Evolutionary conservation across 495 filamentous ascomycete species (phyloP).

Genomic region (Aspergillus heteromorphus): DNA sequence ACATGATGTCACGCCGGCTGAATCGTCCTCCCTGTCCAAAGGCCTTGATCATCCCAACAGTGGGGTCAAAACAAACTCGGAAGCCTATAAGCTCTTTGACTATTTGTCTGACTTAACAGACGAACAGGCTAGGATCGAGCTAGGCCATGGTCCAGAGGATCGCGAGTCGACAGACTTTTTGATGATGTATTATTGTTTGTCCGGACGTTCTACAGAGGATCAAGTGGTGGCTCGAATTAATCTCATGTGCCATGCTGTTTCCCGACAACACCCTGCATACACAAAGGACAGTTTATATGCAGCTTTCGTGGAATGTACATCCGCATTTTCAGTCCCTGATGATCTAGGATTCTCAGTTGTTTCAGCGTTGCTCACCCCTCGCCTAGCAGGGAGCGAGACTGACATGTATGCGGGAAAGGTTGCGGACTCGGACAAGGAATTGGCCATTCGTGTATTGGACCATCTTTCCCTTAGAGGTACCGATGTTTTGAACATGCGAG

Average conservation of each 20-base stretch:
- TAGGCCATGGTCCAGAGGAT: conserved; percentile 42
- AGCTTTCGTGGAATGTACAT: conserved; percentile 26
- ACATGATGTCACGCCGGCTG: too few relatives aligned
- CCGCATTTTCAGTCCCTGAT: conserved; percentile 31
- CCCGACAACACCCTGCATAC: conserved; percentile 35
- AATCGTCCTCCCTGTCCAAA: too few relatives aligned
- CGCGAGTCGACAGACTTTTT: conserved; percentile 39
- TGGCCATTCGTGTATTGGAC: conserved; percentile 43
- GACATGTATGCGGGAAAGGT: conserved; percentile 16
- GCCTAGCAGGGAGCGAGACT: conserved; percentile 9
- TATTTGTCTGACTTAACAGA: conserved; percentile 28
- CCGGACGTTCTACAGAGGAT: conserved; percentile 23
- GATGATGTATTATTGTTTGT: too few relatives aligned
- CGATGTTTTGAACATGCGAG: conserved; percentile 36
- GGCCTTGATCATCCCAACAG: too few relatives aligned
- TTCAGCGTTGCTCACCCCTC: conserved; percentile 30
- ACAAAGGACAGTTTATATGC: conserved; percentile 25
- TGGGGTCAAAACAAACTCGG: too few relatives aligned
- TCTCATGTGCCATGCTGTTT: conserved; percentile 33
- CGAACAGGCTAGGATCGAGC: conserved; percentile 23
- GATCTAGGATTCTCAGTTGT: conserved; percentile 31
- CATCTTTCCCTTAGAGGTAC: conserved; percentile 39
- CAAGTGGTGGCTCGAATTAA: conserved; percentile 27
- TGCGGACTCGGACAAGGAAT: conserved; percentile 27
- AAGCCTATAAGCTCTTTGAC: too few relatives aligned